A percentile compares a stretch with the other conserved stretches of the same genome.
Conservation (phyloP, 2,329 filamentous ascomycete species). For the Ophiosphaerella narmari region DNA sequence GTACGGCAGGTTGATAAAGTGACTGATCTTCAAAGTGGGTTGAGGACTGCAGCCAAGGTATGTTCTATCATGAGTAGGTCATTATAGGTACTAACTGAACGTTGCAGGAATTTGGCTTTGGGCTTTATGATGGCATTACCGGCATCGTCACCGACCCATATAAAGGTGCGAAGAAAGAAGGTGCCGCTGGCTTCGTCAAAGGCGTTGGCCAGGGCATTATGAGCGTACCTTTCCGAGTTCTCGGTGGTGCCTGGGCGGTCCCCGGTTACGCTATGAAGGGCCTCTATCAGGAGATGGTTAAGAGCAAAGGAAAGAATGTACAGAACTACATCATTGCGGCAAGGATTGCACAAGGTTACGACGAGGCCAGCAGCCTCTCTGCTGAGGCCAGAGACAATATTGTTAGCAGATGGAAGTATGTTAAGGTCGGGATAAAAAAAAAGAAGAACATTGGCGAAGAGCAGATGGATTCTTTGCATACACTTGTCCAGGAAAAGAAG, state of each 20-base stretch:
- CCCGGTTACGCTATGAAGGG: conserved; percentile 85
- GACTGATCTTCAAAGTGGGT: conserved; percentile 73
- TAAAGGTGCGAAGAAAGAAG: conserved; percentile 69
- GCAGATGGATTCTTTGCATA: conserved; percentile 57
- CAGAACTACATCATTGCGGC: conserved; percentile 81
- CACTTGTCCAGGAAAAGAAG: conserved; percentile 46
- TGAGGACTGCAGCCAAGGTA: conserved; percentile 75
- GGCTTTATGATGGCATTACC: conserved; percentile 80
- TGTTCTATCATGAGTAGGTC: not conserved
- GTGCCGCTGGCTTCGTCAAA: conserved; percentile 71
- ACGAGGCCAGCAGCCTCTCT: conserved; percentile 62
- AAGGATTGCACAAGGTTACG: conserved; percentile 73
- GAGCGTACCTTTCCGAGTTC: conserved; percentile 80
- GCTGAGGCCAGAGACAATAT: conserved; percentile 67
- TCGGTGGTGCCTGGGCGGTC: conserved; percentile 66
- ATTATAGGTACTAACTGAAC: conserved; percentile 5
- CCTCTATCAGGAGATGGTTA: conserved; percentile 76
- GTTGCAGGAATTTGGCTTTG: conserved; percentile 69
- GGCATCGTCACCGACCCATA: conserved; percentile 80
- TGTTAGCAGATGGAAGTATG: conserved; percentile 66
- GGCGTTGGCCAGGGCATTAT: conserved; percentile 83
- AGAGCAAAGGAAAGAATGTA: conserved; percentile 70
- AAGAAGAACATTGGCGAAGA: conserved; percentile 56
- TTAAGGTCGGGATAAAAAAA: conserved; percentile 63
- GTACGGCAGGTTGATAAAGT: conserved; percentile 80